Percentiles rank a stretch among this genome's conserved stretches.
These are phyloP conservation scores for Dictyophora rubrovolvata DNA, from an alignment of 768 basidiomycete genomes.

Conservation along the genomic window DNA sequence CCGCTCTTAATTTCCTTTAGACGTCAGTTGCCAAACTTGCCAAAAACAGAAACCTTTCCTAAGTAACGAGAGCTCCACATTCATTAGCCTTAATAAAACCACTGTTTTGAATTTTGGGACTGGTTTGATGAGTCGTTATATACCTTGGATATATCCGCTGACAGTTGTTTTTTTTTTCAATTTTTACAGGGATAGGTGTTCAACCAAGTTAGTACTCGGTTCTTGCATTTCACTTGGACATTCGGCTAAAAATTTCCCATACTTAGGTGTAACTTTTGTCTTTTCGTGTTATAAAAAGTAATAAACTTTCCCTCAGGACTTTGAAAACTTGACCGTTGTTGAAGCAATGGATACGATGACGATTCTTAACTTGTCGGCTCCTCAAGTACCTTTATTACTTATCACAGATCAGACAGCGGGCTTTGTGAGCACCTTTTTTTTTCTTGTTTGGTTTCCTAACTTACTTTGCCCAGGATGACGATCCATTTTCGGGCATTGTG, in stretches of 20 bases:
- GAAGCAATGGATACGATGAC: conserved; percentile 39
- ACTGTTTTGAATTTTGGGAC: conserved; percentile 43
- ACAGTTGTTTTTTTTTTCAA: background rate
- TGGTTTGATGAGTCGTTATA: conserved; percentile 17
- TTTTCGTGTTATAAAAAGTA: background rate
- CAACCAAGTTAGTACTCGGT: background rate
- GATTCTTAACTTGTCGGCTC: conserved; percentile 35
- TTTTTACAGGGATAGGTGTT: background rate
- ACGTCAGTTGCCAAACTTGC: conserved; percentile 25
- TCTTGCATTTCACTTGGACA: background rate
- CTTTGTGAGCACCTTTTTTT: conserved; percentile 22
- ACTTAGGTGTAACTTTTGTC: background rate
- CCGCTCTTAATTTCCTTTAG: background rate
- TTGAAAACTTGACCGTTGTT: conserved; percentile 37
- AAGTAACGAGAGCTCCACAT: conserved; percentile 39
- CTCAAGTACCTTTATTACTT: conserved; percentile 33
- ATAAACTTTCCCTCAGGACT: conserved; percentile 16
- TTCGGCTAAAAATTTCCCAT: background rate
- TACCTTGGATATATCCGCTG: background rate
- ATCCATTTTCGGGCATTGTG: conserved; percentile 17
- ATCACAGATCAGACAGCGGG: conserved; percentile 44
- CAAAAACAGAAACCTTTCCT: conserved; percentile 37
- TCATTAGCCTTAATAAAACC: conserved; percentile 32
- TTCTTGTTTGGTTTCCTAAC: background rate
- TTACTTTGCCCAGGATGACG: conserved; percentile 20